Base-by-base conservation (phyloP, 2,329 filamentous ascomycete species). In the Beauveria brongniartii region DNA sequence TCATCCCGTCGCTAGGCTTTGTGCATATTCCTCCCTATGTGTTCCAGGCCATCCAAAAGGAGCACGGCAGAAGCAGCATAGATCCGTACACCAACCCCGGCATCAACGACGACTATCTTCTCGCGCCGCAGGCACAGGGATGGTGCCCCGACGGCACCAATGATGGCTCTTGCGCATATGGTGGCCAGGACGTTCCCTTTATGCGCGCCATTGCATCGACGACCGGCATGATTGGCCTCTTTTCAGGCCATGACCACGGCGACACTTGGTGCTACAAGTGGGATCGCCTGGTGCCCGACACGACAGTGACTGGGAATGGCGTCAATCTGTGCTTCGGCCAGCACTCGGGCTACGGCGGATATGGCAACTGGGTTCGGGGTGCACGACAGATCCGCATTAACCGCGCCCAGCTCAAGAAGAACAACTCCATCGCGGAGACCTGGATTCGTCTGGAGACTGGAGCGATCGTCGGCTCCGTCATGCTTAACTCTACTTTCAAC, bases 341-440 rank as follows among this genome's bases (percentile, higher is more conserved):
- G 64, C 86, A 87, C 65, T 81, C 84, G 0, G 87, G 88, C 0
- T 90, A 90, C 60, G 88, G 87, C 0, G 87, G 88, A 0, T 90
- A 90, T 65, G 84, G 86, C 0, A 76, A 77, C 51, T 88, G 82
- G 82, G 79, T 80, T 10, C 80, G 87, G 0, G 87, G 87, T 1
- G 78, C 79, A 5, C 75, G 85, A 1, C 81, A 87, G 65, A 72
- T 88, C 14, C 65, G 77, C 2, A 65, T 87, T 1, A 72, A 77
- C 2, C 73, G 81, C 46, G 68, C 73, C 1, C 70, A 70, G 24
- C 67, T 83, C 18, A 66, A 67, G 6, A 64, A 72, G 4, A 48
- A 30, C 14, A 65, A 73, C 37, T 43, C 24, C 22, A 76, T 77
- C 43, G 71, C 83, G 0, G 77, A 85, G 40, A 87, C 83, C 0